Conservation (phyloP, 805 yeast genomes). For the Brettanomyces sp. region DNA sequence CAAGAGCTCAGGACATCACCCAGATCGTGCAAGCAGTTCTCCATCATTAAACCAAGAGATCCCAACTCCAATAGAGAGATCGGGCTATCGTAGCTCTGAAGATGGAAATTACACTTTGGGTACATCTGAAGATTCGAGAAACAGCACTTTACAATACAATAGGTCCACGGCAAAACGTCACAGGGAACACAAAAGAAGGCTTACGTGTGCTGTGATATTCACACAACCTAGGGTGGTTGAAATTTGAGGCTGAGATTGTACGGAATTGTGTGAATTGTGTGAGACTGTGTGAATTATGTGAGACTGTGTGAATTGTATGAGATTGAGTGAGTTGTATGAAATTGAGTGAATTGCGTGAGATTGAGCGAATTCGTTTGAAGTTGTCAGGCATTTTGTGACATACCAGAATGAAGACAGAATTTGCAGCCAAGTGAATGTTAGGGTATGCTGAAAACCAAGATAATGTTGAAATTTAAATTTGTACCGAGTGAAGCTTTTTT, state of each 20-base stretch:
- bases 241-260: slow-evolving; percentile 5
- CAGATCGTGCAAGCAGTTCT: neutral
- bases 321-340: too few relatives aligned
- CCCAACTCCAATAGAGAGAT: neutral
- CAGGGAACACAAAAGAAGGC: slow-evolving; percentile 29
- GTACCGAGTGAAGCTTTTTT: too few relatives aligned
- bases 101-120: neutral
- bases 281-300: too few relatives aligned
- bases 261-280: too few relatives aligned
- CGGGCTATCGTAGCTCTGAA: neutral
- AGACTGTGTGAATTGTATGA: too few relatives aligned
- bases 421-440: too few relatives aligned
- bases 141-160: slow-evolving; percentile 5
- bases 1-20: neutral
- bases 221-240: slow-evolving; percentile 28
- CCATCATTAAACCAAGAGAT: neutral
- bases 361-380: too few relatives aligned
- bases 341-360: too few relatives aligned
- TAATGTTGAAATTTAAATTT: too few relatives aligned
- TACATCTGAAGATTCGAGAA: neutral
- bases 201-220: slow-evolving; percentile 39
- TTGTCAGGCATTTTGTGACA: too few relatives aligned
- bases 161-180: neutral
- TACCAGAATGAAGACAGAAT: too few relatives aligned
- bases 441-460: too few relatives aligned